Base-by-base conservation (phyloP, 2,329 filamentous ascomycete genomes). In the Aschersonia sp. region DNA sequence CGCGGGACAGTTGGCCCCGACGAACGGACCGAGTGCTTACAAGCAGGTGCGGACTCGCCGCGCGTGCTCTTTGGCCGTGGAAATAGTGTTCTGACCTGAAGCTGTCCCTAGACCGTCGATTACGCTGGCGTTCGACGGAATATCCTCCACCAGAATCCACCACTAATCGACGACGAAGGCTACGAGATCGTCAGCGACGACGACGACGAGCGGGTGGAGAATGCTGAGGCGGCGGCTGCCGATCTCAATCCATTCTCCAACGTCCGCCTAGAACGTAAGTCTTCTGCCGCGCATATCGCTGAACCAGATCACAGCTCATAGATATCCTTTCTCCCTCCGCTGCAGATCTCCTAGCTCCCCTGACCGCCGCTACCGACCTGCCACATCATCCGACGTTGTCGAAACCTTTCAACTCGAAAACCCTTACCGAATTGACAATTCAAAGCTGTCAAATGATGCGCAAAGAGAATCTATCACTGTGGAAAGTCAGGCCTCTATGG, bases 161-260 rank as follows among this genome's bases (percentile, higher is more conserved):
- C 78, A 9, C 70, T 85, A 44, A 70, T 85, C 54, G 85, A 91
- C 64, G 80, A 86, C 44, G 85, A 91, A 55, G 85, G 85, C 52
- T 88, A 85, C 59, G 80, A 86, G 52, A 69, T 88, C 48, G 82
- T 87, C 42, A 83, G 78, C 59, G 80, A 82, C 51, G 82, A 87
- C 50, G 81, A 85, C 51, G 77, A 85, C 49, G 77, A 82, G 42
- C 74, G 73, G 49, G 62, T 78, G 29, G 73, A 74, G 52, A 77
- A 82, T 45, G 80, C 80, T 42, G 68, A 77, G 45, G 71, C 77
- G 44, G 67, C 75, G 4, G 79, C 80, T n/a, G 74, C 80, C 38
- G 80, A 85, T 53, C 73, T 82, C 46, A 82, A 92, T 55, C 84
- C 85, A 0, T 92, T 89, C 59, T 74, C 80, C 45, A 79, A 80